phyloP scores from a whole-genome alignment of 164 flowering plant genomes.

The Stephania japonica region DNA sequence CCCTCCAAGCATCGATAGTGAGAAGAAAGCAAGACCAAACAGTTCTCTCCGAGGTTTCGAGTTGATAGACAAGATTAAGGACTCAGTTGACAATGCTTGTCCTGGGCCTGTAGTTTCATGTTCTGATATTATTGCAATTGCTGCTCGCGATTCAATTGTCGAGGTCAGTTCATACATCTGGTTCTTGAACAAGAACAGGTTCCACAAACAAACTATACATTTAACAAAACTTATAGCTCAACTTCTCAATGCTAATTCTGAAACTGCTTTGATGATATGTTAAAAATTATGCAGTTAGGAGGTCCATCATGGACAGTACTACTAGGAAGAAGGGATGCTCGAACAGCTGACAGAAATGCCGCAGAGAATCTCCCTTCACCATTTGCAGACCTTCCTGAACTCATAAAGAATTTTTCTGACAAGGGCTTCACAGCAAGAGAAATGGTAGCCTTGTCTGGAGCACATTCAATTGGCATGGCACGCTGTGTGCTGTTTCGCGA shows the following conservation, averaged over 20 bases:
- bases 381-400: conserved; percentile 20
- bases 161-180: conserved; percentile 19
- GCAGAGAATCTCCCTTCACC: conserved; percentile 25
- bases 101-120: conserved; percentile 39
- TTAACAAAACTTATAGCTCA: too few species aligned
- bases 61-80: conserved; percentile 35
- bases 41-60: conserved; percentile 42
- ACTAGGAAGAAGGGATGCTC: conserved; percentile 31
- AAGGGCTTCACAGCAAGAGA: conserved; percentile 29
- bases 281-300: conserved; percentile 17
- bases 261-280: too few species aligned
- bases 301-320: conserved; percentile 26
- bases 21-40: conserved; percentile 35
- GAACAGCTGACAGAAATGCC: conserved; percentile 21
- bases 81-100: conserved; percentile 31
- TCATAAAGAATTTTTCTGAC: conserved; percentile 18
- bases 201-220: too few species aligned
- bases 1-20: conserved; percentile 29
- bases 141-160: conserved; percentile 36
- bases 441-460: conserved; percentile 28
- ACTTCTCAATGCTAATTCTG: too few species aligned
- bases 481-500: conserved; percentile 19
- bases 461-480: conserved; percentile 26
- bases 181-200: too few species aligned
- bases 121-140: conserved; percentile 43